Evolutionary conservation across 352 stramenopile genomes (phyloP).

Genomic region (Phytopythium mirpurense): DNA sequence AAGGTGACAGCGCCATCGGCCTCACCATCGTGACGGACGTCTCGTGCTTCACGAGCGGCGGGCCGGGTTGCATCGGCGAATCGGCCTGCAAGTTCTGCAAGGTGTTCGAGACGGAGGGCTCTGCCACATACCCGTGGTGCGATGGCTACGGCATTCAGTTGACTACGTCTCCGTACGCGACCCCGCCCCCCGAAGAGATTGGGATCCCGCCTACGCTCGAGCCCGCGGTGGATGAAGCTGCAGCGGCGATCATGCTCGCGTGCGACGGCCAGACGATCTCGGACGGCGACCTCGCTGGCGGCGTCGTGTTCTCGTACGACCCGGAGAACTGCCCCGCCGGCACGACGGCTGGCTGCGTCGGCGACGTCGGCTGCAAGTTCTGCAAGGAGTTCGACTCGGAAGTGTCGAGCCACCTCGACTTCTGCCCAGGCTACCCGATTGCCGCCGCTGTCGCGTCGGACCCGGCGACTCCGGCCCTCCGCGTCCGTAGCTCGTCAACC

Average conservation of each 20-base stretch:
- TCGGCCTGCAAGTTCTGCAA: slow-evolving; percentile 10
- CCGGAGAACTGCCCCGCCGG: slow-evolving; percentile 19
- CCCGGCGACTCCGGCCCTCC: background rate
- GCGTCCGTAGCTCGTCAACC: background rate
- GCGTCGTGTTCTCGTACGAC: slow-evolving; percentile 24
- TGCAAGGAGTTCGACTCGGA: slow-evolving; percentile 28
- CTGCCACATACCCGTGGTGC: slow-evolving; percentile 19
- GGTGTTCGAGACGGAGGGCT: slow-evolving; percentile 13
- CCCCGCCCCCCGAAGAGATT: no score
- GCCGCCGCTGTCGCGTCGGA: background rate
- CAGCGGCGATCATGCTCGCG: background rate
- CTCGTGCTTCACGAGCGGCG: slow-evolving; percentile 18
- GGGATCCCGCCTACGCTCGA: no score
- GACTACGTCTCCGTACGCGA: background rate
- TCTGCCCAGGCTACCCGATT: slow-evolving; percentile 11
- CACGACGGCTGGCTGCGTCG: slow-evolving; percentile 18
- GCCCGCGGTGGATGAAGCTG: background rate
- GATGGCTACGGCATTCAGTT: background rate
- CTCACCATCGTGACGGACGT: slow-evolving; percentile 22
- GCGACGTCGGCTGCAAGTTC: slow-evolving; percentile 16
- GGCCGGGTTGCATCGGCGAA: background rate
- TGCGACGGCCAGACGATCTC: slow-evolving; percentile 10
- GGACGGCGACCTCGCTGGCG: slow-evolving; percentile 22
- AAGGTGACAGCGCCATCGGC: slow-evolving; percentile 25
- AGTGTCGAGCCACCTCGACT: slow-evolving; percentile 21